Percentiles rank a stretch among this genome's conserved stretches.
Conservation (phyloP, 2,329 filamentous ascomycete genomes). For the Penicillium sp. region DNA sequence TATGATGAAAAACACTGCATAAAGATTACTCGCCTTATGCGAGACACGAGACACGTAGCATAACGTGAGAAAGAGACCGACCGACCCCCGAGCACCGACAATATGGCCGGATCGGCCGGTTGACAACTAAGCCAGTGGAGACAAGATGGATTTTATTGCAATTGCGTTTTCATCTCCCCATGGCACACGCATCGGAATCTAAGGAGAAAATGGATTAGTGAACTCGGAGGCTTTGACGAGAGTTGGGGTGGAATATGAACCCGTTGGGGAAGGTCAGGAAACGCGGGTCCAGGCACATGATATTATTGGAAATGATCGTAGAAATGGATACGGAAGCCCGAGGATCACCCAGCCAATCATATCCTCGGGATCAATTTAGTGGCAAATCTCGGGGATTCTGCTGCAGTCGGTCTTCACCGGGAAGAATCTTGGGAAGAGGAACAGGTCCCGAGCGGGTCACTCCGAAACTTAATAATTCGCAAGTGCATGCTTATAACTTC, state of each 20-base stretch:
- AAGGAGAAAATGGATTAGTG: background rate
- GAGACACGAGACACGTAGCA: background rate
- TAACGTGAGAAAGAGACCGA: background rate
- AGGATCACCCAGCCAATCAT: conserved; percentile 3
- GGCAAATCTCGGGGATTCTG: background rate
- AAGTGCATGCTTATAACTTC: no score
- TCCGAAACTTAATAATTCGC: background rate
- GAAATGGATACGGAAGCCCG: background rate
- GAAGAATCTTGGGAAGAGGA: background rate
- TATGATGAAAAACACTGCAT: background rate
- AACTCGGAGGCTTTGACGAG: background rate
- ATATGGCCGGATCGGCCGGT: background rate
- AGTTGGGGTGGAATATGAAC: background rate
- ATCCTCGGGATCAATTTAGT: conserved; percentile 2
- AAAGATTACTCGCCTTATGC: background rate
- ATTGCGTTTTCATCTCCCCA: background rate
- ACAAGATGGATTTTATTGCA: background rate
- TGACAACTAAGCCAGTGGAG: background rate
- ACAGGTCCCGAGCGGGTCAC: background rate
- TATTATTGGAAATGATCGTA: conserved; percentile 1
- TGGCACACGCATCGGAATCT: background rate
- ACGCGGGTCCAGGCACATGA: background rate
- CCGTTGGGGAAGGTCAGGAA: background rate
- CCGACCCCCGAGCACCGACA: background rate
- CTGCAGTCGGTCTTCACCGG: conserved; percentile 3